Evolutionary conservation across 495 filamentous ascomycete genomes (phyloP).

Genomic region (Lasiosphaeria hispida): DNA sequence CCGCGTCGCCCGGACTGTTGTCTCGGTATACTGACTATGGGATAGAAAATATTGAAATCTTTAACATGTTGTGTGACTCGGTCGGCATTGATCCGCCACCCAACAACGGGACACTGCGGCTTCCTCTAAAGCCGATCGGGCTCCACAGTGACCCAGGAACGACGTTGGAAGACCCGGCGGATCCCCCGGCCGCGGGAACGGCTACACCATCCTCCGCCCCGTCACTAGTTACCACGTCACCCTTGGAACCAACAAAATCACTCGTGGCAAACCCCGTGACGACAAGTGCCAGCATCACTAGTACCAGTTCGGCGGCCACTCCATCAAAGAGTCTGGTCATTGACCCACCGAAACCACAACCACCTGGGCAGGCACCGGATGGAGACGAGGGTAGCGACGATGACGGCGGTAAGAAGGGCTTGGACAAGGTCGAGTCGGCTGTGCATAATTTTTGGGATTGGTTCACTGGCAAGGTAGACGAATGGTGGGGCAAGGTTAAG

Average conservation of each 20-base stretch:
- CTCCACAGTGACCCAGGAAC: constrained; percentile 50
- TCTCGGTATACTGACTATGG: constrained; percentile 14
- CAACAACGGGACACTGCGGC: constrained; percentile 85
- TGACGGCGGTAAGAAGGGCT: constrained; percentile 21
- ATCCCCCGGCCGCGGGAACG: constrained; percentile 22
- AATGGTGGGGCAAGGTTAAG: constrained; percentile 39
- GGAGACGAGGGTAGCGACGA: constrained; percentile 12
- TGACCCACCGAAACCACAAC: constrained; percentile 21
- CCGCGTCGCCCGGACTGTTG: not conserved
- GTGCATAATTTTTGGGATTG: constrained; percentile 47
- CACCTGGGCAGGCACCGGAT: constrained; percentile 18
- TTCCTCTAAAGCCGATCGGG: constrained; percentile 69
- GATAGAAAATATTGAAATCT: constrained; percentile 91
- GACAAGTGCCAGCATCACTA: not conserved
- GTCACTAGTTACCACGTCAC: not conserved
- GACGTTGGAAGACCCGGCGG: constrained; percentile 30
- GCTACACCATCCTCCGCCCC: not conserved
- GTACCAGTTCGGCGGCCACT: not conserved
- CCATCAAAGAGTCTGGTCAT: constrained; percentile 16
- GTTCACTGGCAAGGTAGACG: constrained; percentile 46
- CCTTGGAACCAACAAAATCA: constrained; percentile 22
- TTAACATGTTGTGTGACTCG: constrained; percentile 89
- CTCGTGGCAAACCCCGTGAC: constrained; percentile 17
- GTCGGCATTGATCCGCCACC: constrained; percentile 64
- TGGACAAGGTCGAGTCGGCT: constrained; percentile 18